Conservation (phyloP, 148 eudicot genomes). For the Rhododendron griersonianum region DNA sequence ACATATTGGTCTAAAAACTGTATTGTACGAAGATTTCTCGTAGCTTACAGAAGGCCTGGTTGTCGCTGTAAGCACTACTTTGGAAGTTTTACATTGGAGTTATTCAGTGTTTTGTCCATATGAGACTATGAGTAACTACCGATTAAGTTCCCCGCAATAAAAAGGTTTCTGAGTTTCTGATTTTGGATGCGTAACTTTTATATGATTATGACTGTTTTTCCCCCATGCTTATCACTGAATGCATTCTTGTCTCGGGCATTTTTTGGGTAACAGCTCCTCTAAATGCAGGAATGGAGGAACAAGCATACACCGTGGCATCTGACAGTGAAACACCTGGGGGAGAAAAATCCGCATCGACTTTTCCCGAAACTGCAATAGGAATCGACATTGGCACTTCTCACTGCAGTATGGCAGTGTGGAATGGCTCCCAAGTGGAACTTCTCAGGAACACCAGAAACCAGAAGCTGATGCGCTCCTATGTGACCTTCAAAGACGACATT, state of each 20-base stretch:
- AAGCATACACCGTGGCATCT: constrained; percentile 74
- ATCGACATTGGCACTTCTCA: constrained; percentile 89
- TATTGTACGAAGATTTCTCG: not conserved
- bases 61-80: not conserved
- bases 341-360: constrained; percentile 48
- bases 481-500: constrained; percentile 70
- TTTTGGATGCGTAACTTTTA: not conserved
- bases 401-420: constrained; percentile 81
- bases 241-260: not conserved
- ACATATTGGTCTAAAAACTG: not conserved
- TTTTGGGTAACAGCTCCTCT: not conserved
- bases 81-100: not conserved
- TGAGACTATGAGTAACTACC: not conserved
- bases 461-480: constrained; percentile 65
- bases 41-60: not conserved
- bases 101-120: not conserved
- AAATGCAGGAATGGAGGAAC: constrained; percentile 72
- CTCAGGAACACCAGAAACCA: constrained; percentile 64
- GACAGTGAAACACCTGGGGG: constrained; percentile 77
- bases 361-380: constrained; percentile 70
- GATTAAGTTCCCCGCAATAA: not conserved
- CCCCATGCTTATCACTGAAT: not conserved
- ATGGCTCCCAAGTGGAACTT: constrained; percentile 73
- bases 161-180: not conserved
- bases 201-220: not conserved